Evolutionary conservation across 2,329 filamentous ascomycete species (phyloP).

Genomic region (Escovopsis sp.): DNA sequence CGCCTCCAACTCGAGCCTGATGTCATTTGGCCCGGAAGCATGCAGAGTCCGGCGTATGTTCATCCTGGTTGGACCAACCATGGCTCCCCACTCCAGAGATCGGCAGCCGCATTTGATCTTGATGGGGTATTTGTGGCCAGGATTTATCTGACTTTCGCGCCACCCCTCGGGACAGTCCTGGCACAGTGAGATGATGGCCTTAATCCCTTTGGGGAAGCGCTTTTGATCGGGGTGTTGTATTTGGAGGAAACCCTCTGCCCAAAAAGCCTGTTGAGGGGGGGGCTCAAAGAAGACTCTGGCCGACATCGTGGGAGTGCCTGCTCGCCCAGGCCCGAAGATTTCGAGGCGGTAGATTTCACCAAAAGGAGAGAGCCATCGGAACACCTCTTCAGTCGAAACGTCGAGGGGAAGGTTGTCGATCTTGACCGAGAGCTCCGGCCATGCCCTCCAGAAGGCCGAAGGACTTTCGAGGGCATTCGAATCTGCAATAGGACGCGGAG

Average conservation of each 20-base stretch:
- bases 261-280: conserved; percentile 36
- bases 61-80: conserved; percentile 38
- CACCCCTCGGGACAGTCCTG: conserved; percentile 5
- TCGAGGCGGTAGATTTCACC: conserved; percentile 43
- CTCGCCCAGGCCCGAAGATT: conserved; percentile 29
- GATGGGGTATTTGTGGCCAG: conserved; percentile 13
- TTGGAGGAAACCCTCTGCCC: conserved; percentile 21
- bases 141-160: not conserved
- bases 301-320: conserved; percentile 11
- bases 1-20: conserved; percentile 18
- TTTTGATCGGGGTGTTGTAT: conserved; percentile 12
- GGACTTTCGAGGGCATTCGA: not conserved
- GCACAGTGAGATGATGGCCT: conserved; percentile 6
- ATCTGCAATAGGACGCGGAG: not conserved
- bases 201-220: conserved; percentile 9
- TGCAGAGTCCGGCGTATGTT: conserved; percentile 36
- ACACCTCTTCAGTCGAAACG: conserved; percentile 29
- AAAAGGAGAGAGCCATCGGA: conserved; percentile 32
- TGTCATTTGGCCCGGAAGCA: conserved; percentile 1
- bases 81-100: conserved; percentile 46
- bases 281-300: conserved; percentile 42
- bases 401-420: conserved; percentile 19
- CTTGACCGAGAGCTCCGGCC: conserved; percentile 17
- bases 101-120: conserved; percentile 26
- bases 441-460: conserved; percentile 16